A percentile compares a stretch with the other conserved stretches of the same genome.
Evolutionary conservation across 257 asterid species (phyloP).

Genomic region (Capsicum chinense): DNA sequence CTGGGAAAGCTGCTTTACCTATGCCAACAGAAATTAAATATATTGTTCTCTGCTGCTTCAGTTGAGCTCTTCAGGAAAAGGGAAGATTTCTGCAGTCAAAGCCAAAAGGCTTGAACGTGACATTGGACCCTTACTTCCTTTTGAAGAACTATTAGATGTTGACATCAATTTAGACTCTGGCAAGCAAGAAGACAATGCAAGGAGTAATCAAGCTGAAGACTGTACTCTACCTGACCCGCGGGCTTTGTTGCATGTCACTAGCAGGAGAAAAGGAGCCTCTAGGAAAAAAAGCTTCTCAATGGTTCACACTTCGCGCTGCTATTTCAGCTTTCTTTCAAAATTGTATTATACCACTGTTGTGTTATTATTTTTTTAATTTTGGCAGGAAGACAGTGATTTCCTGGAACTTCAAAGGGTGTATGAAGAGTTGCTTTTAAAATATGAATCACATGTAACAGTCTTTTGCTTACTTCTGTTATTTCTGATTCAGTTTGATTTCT

Average conservation of each 20-base stretch:
- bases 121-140: conserved; percentile 66
- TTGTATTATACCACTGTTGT: neutral
- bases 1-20: neutral
- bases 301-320: conserved; percentile 50
- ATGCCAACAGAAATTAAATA: neutral
- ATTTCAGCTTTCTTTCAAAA: conserved; percentile 18
- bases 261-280: conserved; percentile 69
- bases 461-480: conserved; percentile 41
- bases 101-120: conserved; percentile 45
- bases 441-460: conserved; percentile 67
- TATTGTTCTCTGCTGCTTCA: conserved; percentile 49
- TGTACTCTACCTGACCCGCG: conserved; percentile 64
- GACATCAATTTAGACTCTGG: conserved; percentile 39
- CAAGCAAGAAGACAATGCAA: conserved; percentile 48
- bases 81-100: conserved; percentile 55
- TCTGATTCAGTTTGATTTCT: conserved; percentile 30
- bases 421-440: conserved; percentile 68
- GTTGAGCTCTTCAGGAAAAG: conserved; percentile 54
- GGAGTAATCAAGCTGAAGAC: conserved; percentile 47
- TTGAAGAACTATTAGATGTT: conserved; percentile 67
- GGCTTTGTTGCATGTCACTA: conserved; percentile 83
- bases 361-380: conserved; percentile 29
- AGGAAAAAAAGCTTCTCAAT: conserved; percentile 64
- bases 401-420: conserved; percentile 60
- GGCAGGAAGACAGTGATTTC: conserved; percentile 64